Percentiles rank a stretch among this genome's conserved stretches.
Evolutionary conservation across 2,329 filamentous ascomycete genomes (phyloP).

Genomic region (Colletotrichum godetiae): DNA sequence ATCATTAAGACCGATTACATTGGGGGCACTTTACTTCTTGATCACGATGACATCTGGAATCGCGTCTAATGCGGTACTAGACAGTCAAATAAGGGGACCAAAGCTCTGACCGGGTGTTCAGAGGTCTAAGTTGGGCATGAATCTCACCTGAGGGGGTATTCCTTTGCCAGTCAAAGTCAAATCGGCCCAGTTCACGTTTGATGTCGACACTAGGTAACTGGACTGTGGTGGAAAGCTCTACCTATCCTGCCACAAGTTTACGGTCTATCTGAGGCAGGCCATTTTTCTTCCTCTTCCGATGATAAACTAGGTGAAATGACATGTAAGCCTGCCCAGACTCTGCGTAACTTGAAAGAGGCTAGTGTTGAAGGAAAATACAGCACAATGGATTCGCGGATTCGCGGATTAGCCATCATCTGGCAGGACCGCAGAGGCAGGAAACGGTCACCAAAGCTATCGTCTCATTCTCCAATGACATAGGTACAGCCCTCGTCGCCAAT

Average conservation of each 20-base stretch:
- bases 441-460: not conserved
- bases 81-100: constrained; percentile 6
- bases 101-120: constrained; percentile 30
- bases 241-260: not conserved
- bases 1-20: too few species aligned
- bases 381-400: not conserved
- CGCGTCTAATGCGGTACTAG: not conserved
- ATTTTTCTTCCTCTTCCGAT: not conserved
- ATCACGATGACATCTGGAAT: not conserved
- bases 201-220: not conserved
- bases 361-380: too few species aligned
- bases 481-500: constrained; percentile 74
- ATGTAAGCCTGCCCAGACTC: not conserved
- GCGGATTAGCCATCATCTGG: not conserved
- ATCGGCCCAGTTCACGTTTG: not conserved
- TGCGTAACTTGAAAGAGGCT: not conserved
- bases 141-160: not conserved
- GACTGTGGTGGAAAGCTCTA: not conserved
- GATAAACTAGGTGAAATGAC: not conserved
- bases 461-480: constrained; percentile 72
- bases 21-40: too few species aligned
- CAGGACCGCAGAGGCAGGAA: not conserved
- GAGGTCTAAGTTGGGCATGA: not conserved
- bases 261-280: not conserved
- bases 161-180: constrained; percentile 4